Base-by-base conservation (phyloP, 1,284 basidiomycete species). In the Bondarzewia mesenterica region DNA sequence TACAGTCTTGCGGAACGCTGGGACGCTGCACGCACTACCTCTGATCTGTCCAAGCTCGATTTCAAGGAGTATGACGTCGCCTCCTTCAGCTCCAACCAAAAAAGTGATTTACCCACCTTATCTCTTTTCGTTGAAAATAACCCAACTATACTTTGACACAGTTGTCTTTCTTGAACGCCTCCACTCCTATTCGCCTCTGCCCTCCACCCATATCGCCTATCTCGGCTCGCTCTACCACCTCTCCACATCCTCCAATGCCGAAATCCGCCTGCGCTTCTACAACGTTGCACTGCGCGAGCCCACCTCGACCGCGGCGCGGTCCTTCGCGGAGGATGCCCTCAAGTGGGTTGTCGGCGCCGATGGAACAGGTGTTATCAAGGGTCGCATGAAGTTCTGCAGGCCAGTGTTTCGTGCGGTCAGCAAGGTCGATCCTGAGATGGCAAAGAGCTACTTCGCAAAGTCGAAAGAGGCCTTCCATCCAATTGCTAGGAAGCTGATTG, bases 331-430 rank as follows among this genome's bases (percentile, higher is more conserved):
- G 0, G 67, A 73, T 18, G 86, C 82, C 1, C 75, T 72, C 0
- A 68, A 74, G 26, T 89, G 86, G 87, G 78, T 84, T n/a, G 75
- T 81, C 14, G 85, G 84, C 2, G 68, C 63, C 18, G 78, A 80
- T 52, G 77, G 68, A 23, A 75, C 71, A 10, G 80, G 75, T 3
- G 65, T 78, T 35, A 64, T 88, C 50, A 82, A 84, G 58, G 86
- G 85, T 4, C 71, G 88, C 18, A 89, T 90, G 86, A 90, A 91
- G 63, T 89, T 89, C 68, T 89, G 85, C 62, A 65, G 89, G 48
- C 84, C 84, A 0, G 67, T 78, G 7, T 80, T 88, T 58, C 64
- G 75, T 37, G 74, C 68, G 0, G 73, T 80, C 16, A 63, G 60
- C 27, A 70, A 74, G 49, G 81, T 86, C 18, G 75, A 92, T 61